Evolutionary conservation across 2,329 filamentous ascomycete species (phyloP).

Genomic region (Beauveria pseudobassiana): DNA sequence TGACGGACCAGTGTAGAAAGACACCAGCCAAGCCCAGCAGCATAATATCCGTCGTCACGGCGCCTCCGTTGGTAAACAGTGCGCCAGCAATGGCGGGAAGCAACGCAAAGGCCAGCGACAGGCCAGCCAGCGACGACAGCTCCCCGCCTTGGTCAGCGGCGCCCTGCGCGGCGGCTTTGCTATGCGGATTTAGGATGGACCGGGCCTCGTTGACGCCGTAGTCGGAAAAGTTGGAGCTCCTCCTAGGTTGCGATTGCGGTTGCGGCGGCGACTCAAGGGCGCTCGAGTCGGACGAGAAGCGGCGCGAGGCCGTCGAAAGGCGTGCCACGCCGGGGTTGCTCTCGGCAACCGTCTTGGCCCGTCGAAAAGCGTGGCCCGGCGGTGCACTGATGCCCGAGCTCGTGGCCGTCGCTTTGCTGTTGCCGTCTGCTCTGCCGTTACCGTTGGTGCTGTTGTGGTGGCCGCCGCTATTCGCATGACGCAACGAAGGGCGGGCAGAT

Average conservation of each 20-base stretch:
- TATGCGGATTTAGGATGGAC: constrained; percentile 56
- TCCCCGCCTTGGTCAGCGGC: constrained; percentile 31
- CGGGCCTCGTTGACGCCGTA: constrained; percentile 62
- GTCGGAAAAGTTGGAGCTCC: constrained; percentile 74
- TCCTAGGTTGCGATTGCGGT: constrained; percentile 39
- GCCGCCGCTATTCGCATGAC: constrained; percentile 5
- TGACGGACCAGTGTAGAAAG: constrained; percentile 88
- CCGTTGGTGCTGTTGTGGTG: not conserved
- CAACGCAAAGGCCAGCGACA: constrained; percentile 77
- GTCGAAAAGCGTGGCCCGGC: constrained; percentile 32
- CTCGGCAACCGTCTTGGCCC: constrained; percentile 34
- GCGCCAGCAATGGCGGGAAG: constrained; percentile 80
- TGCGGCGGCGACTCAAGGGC: constrained; percentile 18
- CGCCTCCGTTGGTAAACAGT: constrained; percentile 76
- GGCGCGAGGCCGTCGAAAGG: constrained; percentile 16
- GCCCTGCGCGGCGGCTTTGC: constrained; percentile 7
- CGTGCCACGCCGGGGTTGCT: constrained; percentile 14
- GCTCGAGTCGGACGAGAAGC: constrained; percentile 21
- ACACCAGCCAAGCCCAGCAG: constrained; percentile 72
- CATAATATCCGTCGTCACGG: constrained; percentile 77
- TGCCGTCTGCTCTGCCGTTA: not conserved
- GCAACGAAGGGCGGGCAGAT: constrained; percentile 7
- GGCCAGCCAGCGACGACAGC: constrained; percentile 65
- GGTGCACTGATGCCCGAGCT: constrained; percentile 13
- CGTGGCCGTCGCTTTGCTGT: not conserved